These are phyloP conservation scores for Huntiella moniliformis DNA, from an alignment of 2,329 filamentous ascomycete genomes.

Conservation along the genomic window DNA sequence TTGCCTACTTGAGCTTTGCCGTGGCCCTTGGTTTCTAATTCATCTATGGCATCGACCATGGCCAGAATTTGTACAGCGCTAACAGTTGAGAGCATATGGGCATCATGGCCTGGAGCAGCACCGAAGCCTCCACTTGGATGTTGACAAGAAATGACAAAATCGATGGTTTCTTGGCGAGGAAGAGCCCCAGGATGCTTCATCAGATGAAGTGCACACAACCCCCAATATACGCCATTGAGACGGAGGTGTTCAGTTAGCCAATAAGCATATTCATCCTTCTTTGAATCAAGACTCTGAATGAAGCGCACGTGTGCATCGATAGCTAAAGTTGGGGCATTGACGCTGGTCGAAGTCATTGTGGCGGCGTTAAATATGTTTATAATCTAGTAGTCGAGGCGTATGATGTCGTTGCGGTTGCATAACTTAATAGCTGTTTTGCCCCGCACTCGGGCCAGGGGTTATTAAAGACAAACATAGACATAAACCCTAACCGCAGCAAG, in stretches of 20 bases:
- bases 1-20: slow-evolving; percentile 51
- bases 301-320: slow-evolving; percentile 62
- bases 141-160: slow-evolving; percentile 92
- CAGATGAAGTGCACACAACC: slow-evolving; percentile 70
- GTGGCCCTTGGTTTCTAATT: slow-evolving; percentile 53
- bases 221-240: slow-evolving; percentile 94
- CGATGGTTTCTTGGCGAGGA: slow-evolving; percentile 60
- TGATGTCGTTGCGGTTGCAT: not conserved
- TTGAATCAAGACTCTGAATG: slow-evolving; percentile 78
- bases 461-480: not conserved
- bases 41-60: slow-evolving; percentile 65
- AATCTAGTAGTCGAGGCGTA: not conserved
- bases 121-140: slow-evolving; percentile 80
- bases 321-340: slow-evolving; percentile 27
- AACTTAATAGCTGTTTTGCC: not conserved
- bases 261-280: slow-evolving; percentile 89
- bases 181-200: slow-evolving; percentile 66
- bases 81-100: slow-evolving; percentile 90
- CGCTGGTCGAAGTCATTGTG: slow-evolving; percentile 9
- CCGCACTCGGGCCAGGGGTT: not conserved
- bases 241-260: slow-evolving; percentile 95
- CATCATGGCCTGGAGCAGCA: slow-evolving; percentile 82
- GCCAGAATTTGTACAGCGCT: slow-evolving; percentile 88
- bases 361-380: not conserved
- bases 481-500: not conserved